A percentile compares a stretch with the other conserved stretches of the same genome.
Evolutionary conservation across 257 asterid genomes (phyloP).

Genomic region (Lycium barbarum): DNA sequence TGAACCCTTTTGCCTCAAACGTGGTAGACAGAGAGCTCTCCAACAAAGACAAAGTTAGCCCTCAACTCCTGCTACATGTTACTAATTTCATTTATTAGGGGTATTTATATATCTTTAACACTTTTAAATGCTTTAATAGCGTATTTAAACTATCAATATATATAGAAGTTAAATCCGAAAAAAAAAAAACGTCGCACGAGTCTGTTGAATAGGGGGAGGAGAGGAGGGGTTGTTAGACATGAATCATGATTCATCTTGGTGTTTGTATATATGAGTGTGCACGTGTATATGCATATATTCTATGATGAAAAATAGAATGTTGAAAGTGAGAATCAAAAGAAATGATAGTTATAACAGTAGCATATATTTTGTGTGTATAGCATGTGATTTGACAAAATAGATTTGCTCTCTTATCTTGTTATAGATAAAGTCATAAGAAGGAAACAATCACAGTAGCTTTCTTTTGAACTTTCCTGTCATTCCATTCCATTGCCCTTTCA

Average conservation of each 20-base stretch:
- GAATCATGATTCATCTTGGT: neutral
- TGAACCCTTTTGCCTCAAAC: neutral
- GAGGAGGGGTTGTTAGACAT: neutral
- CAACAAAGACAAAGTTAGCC: too few species aligned
- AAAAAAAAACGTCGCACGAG: neutral
- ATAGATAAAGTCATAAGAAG: neutral
- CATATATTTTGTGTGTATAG: neutral
- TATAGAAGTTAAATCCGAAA: neutral
- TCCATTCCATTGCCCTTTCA: neutral
- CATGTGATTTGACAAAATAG: constrained; percentile 27
- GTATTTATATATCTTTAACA: neutral
- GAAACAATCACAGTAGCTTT: constrained; percentile 11
- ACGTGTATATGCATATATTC: neutral
- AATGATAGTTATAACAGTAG: neutral
- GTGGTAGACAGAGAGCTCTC: too few species aligned
- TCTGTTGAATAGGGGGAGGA: neutral
- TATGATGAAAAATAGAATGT: constrained; percentile 7
- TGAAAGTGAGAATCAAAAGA: neutral
- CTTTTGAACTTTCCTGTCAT: neutral
- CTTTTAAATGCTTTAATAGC: neutral
- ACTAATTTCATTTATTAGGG: neutral
- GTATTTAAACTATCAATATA: neutral
- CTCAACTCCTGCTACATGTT: neutral
- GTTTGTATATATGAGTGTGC: neutral
- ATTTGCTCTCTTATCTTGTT: neutral